Base-by-base conservation (phyloP, 768 basidiomycete genomes). In the Boletellus emodensis region DNA sequence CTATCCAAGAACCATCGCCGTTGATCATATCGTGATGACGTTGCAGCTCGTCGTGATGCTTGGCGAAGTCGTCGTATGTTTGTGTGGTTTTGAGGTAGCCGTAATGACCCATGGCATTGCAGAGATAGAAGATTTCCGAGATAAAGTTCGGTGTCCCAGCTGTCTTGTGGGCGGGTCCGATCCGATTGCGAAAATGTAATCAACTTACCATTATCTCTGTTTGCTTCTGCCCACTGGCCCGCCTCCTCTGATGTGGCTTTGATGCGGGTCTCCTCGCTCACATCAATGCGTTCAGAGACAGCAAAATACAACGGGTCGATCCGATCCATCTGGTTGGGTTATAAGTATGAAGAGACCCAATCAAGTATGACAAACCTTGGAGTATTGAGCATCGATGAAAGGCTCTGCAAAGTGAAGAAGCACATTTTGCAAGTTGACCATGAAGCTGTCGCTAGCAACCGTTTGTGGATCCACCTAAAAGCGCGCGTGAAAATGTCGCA, bases 211-310 rank as follows among this genome's bases (percentile, higher is more conserved):
- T 66, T 67, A 38, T 74, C 70, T 61, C 53, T 69, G 69, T 82
- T 76, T 44, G 74, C 68, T 38, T 79, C 72, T 40, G 73, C 81
- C 85, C 90, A 96, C 49, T 78, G 72, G 18, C 79, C 74, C 1
- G 87, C 90, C 59, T 98, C 94, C 49, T 92, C 87, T 55, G 84
- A 87, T 0, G 91, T 92, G 0, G 93, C 93, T 58, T 92, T 93
- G 56, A 99, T 88, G 44, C 94, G 84, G 0, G 96, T 99, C 65
- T 96, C 92, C 13, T 98, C 95, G 26, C 71, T 81, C 20, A 95
- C 69, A 57, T 90, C 76, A 26, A 98, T 80, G 6, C 92, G 78
- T 10, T 74, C 65, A 5, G 87, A 87, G 52, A 79, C 80, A 10
- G 82, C 82, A 62, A 83, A 94, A 68, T 85, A 98, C 7, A 84